A percentile compares a stretch with the other conserved stretches of the same genome.
These are phyloP conservation scores for Reticulascus tulasneorum DNA, from an alignment of 2,329 filamentous ascomycete genomes.

Conservation along the genomic window DNA sequence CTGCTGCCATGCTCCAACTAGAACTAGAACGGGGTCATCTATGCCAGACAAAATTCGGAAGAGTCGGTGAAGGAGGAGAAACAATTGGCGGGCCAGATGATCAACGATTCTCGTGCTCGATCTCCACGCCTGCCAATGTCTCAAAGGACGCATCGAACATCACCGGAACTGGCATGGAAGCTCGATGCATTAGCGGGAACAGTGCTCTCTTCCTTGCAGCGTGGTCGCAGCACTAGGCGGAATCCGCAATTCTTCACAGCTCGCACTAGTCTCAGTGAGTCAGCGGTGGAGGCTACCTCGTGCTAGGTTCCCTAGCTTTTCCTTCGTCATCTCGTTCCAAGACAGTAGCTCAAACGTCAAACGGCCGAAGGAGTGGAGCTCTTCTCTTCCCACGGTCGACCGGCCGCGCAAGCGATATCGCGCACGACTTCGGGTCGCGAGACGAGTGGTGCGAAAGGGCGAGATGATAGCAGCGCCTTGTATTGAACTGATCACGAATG, in stretches of 20 bases:
- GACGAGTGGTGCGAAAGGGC: too few relatives aligned
- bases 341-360: too few relatives aligned
- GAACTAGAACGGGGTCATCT: constrained; percentile 13
- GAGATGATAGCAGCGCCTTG: too few relatives aligned
- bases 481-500: neutral
- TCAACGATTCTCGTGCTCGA: constrained; percentile 5
- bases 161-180: constrained; percentile 11
- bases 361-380: too few relatives aligned
- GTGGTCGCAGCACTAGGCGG: constrained; percentile 12
- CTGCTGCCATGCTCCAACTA: too few relatives aligned
- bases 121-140: constrained; percentile 10
- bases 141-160: constrained; percentile 12
- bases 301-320: neutral
- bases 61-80: constrained; percentile 15
- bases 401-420: too few relatives aligned
- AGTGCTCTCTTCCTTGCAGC: constrained; percentile 12
- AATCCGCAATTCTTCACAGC: constrained; percentile 10
- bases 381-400: too few relatives aligned
- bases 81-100: too few relatives aligned
- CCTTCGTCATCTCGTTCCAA: neutral
- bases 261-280: constrained; percentile 8
- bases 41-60: constrained; percentile 9
- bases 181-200: constrained; percentile 13
- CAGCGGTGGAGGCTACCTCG: constrained; percentile 1
- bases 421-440: too few relatives aligned